Conservation (phyloP, 2,329 filamentous ascomycete genomes). For the Hypoxylon sp. region DNA sequence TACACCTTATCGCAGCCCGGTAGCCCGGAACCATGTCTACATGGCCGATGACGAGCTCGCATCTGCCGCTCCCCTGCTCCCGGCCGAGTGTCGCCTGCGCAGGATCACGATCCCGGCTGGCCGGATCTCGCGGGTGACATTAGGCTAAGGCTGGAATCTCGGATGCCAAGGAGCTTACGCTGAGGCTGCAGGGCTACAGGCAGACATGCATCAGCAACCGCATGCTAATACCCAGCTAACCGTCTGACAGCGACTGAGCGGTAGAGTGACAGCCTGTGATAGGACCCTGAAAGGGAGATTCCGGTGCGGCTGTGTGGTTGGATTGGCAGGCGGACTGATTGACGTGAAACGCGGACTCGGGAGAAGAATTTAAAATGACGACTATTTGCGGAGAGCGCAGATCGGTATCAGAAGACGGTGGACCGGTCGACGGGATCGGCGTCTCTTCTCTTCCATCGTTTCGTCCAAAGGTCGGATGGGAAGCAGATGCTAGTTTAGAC, state of each 20-base stretch:
- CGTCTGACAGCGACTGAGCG: too few species aligned
- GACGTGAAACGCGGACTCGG: not conserved
- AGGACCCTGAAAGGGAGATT: not conserved
- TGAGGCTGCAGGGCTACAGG: too few species aligned
- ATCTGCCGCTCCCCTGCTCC: not conserved
- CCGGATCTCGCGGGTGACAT: constrained; percentile 1
- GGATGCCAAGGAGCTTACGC: not conserved
- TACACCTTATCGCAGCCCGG: not conserved
- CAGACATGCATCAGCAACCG: too few species aligned
- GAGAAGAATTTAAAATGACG: not conserved
- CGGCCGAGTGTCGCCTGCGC: not conserved
- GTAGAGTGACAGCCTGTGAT: not conserved
- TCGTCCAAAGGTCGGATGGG: not conserved
- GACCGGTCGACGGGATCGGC: not conserved
- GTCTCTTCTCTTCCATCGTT: not conserved
- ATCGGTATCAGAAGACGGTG: not conserved
- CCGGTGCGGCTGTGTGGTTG: too few species aligned
- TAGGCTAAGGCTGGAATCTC: not conserved
- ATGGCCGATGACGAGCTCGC: not conserved
- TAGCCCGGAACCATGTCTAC: not conserved
- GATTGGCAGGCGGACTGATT: not conserved
- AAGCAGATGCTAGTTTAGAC: not conserved
- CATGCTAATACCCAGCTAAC: too few species aligned
- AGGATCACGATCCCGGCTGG: not conserved
- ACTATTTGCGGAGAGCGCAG: constrained; percentile 1